Base-by-base conservation (phyloP, 2,329 filamentous ascomycete genomes). In the Epichloe sibirici region DNA sequence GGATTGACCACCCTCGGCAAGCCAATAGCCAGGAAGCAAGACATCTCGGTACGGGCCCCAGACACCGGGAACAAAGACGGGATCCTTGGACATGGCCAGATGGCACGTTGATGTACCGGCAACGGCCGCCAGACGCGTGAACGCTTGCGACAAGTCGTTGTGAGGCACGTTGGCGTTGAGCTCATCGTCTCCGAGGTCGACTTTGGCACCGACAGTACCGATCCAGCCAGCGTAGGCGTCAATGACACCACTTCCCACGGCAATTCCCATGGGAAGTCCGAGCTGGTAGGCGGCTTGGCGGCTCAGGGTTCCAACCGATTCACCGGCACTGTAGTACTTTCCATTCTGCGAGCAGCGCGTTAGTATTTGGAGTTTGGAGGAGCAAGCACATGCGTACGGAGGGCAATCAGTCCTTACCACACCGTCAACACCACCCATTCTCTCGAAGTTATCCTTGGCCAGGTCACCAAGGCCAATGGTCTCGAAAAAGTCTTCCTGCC, bases 191-290 rank as follows among this genome's bases (percentile, higher is more conserved):
- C 77, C 76, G 15, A 94, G 78, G 58, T 89, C 79, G 61, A 96
- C 88, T 69, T 96, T 96, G 55, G 93, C 91, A 54, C 93, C 93
- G n/a, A 98, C 93, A 1, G 93, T 97, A 56, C 93, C 93, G 60
- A 98, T 93, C 93, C 93, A 98, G 57, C 93, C 93, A 55, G 93
- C 93, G 63, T 98, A 98, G 17, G 93, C 93, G 67, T 98, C 93
- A 64, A 98, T 98, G 57, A 98, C 93, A 68, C 90, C 90, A 63
- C 89, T 95, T 51, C 93, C 93, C 52, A 98, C 86, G 17, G 93
- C 89, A 60, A 96, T 93, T 40, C 90, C 91, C 21, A 85, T 76
- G 5, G 85, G 85, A 3, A 98, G 78, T 7, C 93, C 91, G 55
- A 98, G 81, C 58, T 96, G 86, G 47, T 76, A 71, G 15, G 86